Conservation (phyloP, 176 grass and related monocot species). For the Oryza meyeriana region DNA sequence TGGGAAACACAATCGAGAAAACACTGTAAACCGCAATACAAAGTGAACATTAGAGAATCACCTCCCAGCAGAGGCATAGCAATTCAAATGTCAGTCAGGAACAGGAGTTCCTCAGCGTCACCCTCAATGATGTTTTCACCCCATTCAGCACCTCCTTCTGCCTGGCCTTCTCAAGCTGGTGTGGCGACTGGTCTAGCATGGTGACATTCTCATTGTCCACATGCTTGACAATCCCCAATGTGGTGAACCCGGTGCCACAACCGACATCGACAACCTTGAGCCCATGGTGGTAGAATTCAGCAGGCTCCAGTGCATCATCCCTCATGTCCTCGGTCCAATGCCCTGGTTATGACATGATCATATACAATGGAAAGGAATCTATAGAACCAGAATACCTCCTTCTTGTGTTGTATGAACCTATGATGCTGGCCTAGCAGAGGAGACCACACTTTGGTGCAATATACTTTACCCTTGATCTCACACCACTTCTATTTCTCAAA, state of each 20-base stretch:
- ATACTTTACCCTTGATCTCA: conserved; percentile 9
- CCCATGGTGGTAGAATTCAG: conserved; percentile 39
- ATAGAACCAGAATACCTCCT: conserved; percentile 89
- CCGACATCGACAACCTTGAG: conserved; percentile 67
- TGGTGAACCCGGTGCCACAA: conserved; percentile 54
- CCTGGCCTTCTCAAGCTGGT: conserved; percentile 57
- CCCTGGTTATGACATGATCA: conserved; percentile 64
- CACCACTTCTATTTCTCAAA: conserved; percentile 11
- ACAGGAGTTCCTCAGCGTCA: conserved; percentile 63
- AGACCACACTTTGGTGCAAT: conserved; percentile 39
- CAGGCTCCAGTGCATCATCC: conserved; percentile 56
- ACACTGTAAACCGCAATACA: neutral
- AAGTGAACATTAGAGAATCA: neutral
- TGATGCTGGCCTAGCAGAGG: conserved; percentile 47
- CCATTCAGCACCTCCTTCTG: conserved; percentile 50
- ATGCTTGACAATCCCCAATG: conserved; percentile 50
- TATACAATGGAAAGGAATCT: conserved; percentile 69
- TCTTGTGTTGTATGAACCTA: conserved; percentile 83
- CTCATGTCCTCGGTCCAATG: conserved; percentile 83
- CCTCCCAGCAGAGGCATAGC: conserved; percentile 65
- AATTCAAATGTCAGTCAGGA: conserved; percentile 49
- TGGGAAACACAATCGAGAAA: neutral
- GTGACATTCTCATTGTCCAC: conserved; percentile 50
- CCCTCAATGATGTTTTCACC: conserved; percentile 53
- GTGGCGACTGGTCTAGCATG: conserved; percentile 53